A percentile compares a stretch with the other conserved stretches of the same genome.
phyloP scores from a whole-genome alignment of 352 stramenopile genomes.

The Phytopythium kandeliae region DNA sequence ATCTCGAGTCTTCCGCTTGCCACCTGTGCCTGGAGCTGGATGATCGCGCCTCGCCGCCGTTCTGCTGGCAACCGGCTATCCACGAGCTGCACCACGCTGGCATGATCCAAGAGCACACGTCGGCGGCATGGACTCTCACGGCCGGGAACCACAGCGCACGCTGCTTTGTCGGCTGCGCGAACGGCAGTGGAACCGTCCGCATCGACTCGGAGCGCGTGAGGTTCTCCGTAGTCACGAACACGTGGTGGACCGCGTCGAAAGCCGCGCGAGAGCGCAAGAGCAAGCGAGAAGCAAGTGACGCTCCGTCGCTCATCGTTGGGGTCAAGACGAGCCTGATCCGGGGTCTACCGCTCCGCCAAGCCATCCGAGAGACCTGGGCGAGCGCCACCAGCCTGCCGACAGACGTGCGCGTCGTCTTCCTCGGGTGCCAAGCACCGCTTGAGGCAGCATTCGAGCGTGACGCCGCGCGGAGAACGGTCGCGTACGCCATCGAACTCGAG shows the following conservation, averaged over 20 bases:
- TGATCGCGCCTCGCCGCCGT: background rate
- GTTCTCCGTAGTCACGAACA: background rate
- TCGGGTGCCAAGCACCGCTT: background rate
- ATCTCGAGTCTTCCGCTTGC: background rate
- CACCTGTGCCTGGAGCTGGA: slow-evolving; percentile 1
- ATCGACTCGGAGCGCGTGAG: background rate
- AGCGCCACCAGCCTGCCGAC: background rate
- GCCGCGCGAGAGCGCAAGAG: no score
- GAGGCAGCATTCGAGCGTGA: no score
- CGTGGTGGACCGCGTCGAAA: background rate
- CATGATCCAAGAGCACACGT: background rate
- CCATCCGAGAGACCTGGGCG: slow-evolving; percentile 26
- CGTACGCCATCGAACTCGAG: background rate
- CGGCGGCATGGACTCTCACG: background rate
- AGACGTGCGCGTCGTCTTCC: slow-evolving; percentile 1
- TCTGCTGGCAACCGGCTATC: background rate
- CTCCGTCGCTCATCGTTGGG: slow-evolving; percentile 19
- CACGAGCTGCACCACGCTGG: background rate
- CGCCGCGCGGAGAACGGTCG: background rate
- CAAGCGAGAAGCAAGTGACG: no score
- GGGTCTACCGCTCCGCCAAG: slow-evolving; percentile 14
- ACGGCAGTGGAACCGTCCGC: background rate
- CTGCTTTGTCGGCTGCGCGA: background rate
- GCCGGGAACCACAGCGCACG: background rate
- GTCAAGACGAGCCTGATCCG: slow-evolving; percentile 28